These are phyloP conservation scores for Neonectria sp. DNA, from an alignment of 2,329 filamentous ascomycete genomes.

Conservation along the genomic window DNA sequence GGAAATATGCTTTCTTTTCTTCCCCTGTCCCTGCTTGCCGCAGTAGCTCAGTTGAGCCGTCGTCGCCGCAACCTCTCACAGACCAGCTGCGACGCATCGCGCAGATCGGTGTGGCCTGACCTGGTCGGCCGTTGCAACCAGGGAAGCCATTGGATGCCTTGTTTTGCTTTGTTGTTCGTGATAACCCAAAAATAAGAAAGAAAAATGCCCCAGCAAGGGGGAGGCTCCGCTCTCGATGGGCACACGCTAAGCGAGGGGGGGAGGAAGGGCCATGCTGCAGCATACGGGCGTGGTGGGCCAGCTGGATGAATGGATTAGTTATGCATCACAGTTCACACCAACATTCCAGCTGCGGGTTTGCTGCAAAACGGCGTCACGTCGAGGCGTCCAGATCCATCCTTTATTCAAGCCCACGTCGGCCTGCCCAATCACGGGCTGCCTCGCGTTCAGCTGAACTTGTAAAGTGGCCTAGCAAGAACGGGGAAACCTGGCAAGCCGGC, in stretches of 20 bases:
- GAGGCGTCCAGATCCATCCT: too few relatives aligned
- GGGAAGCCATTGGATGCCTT: not conserved
- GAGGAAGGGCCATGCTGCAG: not conserved
- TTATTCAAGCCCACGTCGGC: too few relatives aligned
- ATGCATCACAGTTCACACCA: too few relatives aligned
- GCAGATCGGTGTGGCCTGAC: not conserved
- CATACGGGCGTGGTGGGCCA: too few relatives aligned
- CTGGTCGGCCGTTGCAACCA: too few relatives aligned
- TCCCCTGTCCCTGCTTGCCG: not conserved
- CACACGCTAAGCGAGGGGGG: not conserved
- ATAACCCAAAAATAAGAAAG: not conserved
- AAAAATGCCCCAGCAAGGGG: not conserved
- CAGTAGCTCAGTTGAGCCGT: conserved; percentile 3
- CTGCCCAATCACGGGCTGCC: not conserved
- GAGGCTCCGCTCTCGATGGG: not conserved
- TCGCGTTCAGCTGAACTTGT: not conserved
- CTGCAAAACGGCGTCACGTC: too few relatives aligned
- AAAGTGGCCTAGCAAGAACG: too few relatives aligned
- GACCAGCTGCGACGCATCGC: not conserved
- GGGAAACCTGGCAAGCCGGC: not conserved
- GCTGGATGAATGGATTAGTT: too few relatives aligned
- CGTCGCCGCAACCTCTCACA: not conserved
- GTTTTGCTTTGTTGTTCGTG: not conserved
- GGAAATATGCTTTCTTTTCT: not conserved
- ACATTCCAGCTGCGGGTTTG: not conserved